These are phyloP conservation scores for Iberis pinnata DNA, from an alignment of 345 rosid species.

Conservation along the genomic window DNA sequence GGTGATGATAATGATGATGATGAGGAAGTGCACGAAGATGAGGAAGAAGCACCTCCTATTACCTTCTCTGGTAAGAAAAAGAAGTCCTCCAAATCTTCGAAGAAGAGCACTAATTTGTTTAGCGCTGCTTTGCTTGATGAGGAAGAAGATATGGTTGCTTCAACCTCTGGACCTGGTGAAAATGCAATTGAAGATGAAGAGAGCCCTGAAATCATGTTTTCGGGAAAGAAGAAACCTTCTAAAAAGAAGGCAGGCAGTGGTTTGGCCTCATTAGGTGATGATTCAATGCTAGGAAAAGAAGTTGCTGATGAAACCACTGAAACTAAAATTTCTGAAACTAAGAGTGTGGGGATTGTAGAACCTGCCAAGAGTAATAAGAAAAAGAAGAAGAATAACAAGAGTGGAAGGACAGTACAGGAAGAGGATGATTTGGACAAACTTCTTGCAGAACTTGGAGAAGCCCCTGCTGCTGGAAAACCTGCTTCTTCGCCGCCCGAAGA, in stretches of 20 bases:
- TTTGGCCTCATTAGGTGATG: slow-evolving; percentile 34
- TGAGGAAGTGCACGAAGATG: slow-evolving; percentile 28
- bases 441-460: slow-evolving; percentile 83
- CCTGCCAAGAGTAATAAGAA: slow-evolving; percentile 64
- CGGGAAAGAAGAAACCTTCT: slow-evolving; percentile 69
- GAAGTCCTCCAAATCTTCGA: slow-evolving; percentile 62
- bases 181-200: slow-evolving; percentile 37
- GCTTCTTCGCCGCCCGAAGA: slow-evolving; percentile 36
- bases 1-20: slow-evolving; percentile 39
- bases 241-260: slow-evolving; percentile 48
- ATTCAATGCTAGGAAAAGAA: slow-evolving; percentile 20
- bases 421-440: slow-evolving; percentile 93
- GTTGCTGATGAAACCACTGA: slow-evolving; percentile 25
- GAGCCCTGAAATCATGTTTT: slow-evolving; percentile 31
- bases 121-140: slow-evolving; percentile 51
- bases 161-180: slow-evolving; percentile 26
- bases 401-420: slow-evolving; percentile 85
- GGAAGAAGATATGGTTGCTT: slow-evolving; percentile 37
- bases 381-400: slow-evolving; percentile 70
- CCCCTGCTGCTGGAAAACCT: slow-evolving; percentile 35
- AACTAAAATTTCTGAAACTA: slow-evolving; percentile 28
- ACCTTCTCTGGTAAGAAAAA: slow-evolving; percentile 70
- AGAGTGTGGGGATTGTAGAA: slow-evolving; percentile 48
- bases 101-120: slow-evolving; percentile 48
- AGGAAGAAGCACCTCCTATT: slow-evolving; percentile 33